Percentiles rank a stretch among this genome's conserved stretches.
Evolutionary conservation across 2,329 filamentous ascomycete species (phyloP).

Genomic region (Fusarium begoniae): DNA sequence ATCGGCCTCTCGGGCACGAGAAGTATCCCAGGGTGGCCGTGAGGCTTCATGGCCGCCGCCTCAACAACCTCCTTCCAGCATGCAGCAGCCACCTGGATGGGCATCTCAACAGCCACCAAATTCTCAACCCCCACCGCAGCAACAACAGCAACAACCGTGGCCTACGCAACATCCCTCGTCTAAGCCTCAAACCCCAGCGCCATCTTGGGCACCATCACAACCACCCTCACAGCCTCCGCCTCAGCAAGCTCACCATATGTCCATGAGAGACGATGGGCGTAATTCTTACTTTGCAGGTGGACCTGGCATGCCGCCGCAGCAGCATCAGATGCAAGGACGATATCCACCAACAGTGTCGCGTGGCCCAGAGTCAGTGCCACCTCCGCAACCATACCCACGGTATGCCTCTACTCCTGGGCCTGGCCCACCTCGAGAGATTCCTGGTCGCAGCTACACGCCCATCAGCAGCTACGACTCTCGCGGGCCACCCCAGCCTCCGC

Average conservation of each 20-base stretch:
- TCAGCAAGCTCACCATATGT: conserved; percentile 47
- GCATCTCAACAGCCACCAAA: conserved; percentile 45
- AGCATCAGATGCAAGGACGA: conserved; percentile 50
- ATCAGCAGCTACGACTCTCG: conserved; percentile 53
- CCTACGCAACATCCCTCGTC: conserved; percentile 45
- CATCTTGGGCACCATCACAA: conserved; percentile 47
- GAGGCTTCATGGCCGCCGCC: conserved; percentile 48
- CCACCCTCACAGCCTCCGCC: conserved; percentile 47
- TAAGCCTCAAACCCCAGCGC: conserved; percentile 49
- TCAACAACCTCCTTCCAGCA: conserved; percentile 32
- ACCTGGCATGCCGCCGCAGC: conserved; percentile 38
- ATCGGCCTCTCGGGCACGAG: conserved; percentile 54
- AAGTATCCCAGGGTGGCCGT: conserved; percentile 51
- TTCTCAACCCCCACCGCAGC: conserved; percentile 46
- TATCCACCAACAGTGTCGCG: conserved; percentile 52
- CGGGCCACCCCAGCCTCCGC: conserved; percentile 48
- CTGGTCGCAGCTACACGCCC: conserved; percentile 58
- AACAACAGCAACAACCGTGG: conserved; percentile 47
- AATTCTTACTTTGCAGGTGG: conserved; percentile 49
- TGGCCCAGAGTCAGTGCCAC: conserved; percentile 53
- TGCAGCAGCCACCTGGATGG: conserved; percentile 45
- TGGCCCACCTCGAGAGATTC: conserved; percentile 52
- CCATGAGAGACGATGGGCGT: conserved; percentile 51
- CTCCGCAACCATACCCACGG: conserved; percentile 53
- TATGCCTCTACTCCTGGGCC: conserved; percentile 57